phyloP scores from a whole-genome alignment of 2,329 filamentous ascomycete species.

The Beauveria brongniartii region DNA sequence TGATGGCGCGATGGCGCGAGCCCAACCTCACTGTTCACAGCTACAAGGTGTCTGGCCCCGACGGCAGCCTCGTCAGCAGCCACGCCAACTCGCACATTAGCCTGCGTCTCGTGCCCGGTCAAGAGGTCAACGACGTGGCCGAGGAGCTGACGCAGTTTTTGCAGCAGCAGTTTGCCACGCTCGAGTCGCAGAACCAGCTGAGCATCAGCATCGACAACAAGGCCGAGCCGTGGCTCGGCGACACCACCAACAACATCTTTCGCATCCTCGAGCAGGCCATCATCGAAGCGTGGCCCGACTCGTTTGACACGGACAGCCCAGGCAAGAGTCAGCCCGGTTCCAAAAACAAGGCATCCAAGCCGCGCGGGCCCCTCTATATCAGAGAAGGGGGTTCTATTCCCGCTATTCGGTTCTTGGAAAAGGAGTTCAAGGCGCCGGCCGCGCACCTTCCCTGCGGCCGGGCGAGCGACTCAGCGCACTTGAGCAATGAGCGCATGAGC shows the following conservation, averaged over 20 bases:
- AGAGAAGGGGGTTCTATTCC: slow-evolving; percentile 93
- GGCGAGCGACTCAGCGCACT: slow-evolving; percentile 85
- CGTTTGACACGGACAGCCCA: slow-evolving; percentile 24
- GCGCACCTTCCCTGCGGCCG: slow-evolving; percentile 92
- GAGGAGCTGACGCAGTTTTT: slow-evolving; percentile 60
- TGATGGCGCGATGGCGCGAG: slow-evolving; percentile 94
- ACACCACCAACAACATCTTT: slow-evolving; percentile 86
- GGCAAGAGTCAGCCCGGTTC: neutral
- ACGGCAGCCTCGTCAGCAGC: slow-evolving; percentile 84
- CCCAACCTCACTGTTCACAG: slow-evolving; percentile 90
- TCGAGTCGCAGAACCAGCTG: slow-evolving; percentile 75
- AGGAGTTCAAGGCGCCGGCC: slow-evolving; percentile 84
- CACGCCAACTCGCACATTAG: slow-evolving; percentile 84
- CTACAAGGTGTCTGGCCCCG: slow-evolving; percentile 86
- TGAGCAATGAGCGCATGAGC: slow-evolving; percentile 90
- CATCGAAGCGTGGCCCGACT: slow-evolving; percentile 71
- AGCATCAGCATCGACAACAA: slow-evolving; percentile 82
- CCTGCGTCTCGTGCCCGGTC: slow-evolving; percentile 85
- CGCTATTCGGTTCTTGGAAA: slow-evolving; percentile 86
- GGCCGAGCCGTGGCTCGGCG: slow-evolving; percentile 93
- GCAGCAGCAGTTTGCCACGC: slow-evolving; percentile 58
- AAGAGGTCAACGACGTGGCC: slow-evolving; percentile 74
- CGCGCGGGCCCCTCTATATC: slow-evolving; percentile 75
- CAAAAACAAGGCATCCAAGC: slow-evolving; percentile 19
- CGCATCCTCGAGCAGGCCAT: slow-evolving; percentile 76